phyloP scores from a whole-genome alignment of 148 eudicot species.

The Camellia sinensis region DNA sequence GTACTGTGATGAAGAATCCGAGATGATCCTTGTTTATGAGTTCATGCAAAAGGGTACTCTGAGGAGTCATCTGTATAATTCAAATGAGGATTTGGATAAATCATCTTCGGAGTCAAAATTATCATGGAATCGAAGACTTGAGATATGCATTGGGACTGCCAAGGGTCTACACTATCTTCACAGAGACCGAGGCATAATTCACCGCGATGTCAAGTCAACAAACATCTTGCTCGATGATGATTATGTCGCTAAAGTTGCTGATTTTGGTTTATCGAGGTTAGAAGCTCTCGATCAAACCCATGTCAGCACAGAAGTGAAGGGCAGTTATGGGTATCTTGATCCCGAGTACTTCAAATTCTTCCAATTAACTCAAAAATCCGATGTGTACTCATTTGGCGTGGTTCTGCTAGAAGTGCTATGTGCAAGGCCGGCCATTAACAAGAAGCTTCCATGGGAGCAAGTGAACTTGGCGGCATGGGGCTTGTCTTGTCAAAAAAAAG shows the following conservation, averaged over 20 bases:
- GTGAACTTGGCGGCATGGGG: constrained; percentile 48
- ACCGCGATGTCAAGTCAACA: constrained; percentile 64
- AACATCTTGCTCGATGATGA: constrained; percentile 51
- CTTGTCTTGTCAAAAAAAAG: constrained; percentile 20
- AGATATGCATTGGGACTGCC: constrained; percentile 53
- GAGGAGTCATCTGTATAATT: constrained; percentile 38
- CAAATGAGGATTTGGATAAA: not conserved
- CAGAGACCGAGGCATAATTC: constrained; percentile 45
- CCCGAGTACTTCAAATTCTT: constrained; percentile 41
- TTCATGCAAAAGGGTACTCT: constrained; percentile 58
- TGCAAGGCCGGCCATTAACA: constrained; percentile 41
- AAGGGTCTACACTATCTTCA: constrained; percentile 56
- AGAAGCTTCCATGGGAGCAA: constrained; percentile 30
- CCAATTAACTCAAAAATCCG: constrained; percentile 50
- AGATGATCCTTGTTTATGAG: constrained; percentile 61
- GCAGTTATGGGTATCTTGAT: constrained; percentile 58
- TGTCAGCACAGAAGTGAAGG: constrained; percentile 45
- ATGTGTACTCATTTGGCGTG: constrained; percentile 60
- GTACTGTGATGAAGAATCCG: constrained; percentile 45
- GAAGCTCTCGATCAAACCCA: constrained; percentile 33
- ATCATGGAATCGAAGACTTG: constrained; percentile 48
- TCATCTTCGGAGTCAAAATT: not conserved
- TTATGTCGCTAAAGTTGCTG: constrained; percentile 59
- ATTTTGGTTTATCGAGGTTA: constrained; percentile 49
- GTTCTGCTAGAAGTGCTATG: constrained; percentile 59